Conservation (phyloP, 2,329 filamentous ascomycete species). For the Penicillium occitanis region DNA sequence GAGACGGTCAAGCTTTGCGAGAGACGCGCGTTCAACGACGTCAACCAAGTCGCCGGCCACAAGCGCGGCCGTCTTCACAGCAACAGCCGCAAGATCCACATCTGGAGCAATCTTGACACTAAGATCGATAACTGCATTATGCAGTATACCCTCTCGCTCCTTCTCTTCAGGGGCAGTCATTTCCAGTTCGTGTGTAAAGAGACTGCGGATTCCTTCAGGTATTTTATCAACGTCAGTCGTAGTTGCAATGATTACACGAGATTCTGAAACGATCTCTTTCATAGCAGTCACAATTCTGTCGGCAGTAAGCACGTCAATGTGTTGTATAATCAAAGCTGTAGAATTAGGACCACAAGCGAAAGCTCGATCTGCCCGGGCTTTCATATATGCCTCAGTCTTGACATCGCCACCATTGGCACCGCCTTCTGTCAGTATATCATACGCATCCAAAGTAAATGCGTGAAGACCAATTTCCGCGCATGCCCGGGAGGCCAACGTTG, state of each 20-base stretch:
- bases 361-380: conserved; percentile 82
- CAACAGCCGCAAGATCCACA: conserved; percentile 80
- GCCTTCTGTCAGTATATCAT: conserved; percentile 91
- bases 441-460: conserved; percentile 83
- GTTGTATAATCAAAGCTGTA: conserved; percentile 81
- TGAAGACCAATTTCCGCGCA: conserved; percentile 89
- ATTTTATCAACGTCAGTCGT: conserved; percentile 95
- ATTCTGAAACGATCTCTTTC: conserved; percentile 76
- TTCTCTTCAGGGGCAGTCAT: conserved; percentile 89
- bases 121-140: conserved; percentile 72
- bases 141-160: conserved; percentile 84
- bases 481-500: conserved; percentile 71
- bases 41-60: conserved; percentile 94
- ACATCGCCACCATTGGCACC: conserved; percentile 83
- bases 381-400: conserved; percentile 88
- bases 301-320: conserved; percentile 86
- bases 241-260: conserved; percentile 83
- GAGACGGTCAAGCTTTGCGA: conserved; percentile 73
- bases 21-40: conserved; percentile 83
- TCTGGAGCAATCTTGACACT: conserved; percentile 76
- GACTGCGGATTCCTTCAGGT: conserved; percentile 79
- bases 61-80: conserved; percentile 90
- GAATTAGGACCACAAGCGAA: conserved; percentile 82
- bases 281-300: conserved; percentile 85
- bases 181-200: conserved; percentile 95